Conservation (phyloP, 2,329 filamentous ascomycete genomes). For the Diaporthe citri region DNA sequence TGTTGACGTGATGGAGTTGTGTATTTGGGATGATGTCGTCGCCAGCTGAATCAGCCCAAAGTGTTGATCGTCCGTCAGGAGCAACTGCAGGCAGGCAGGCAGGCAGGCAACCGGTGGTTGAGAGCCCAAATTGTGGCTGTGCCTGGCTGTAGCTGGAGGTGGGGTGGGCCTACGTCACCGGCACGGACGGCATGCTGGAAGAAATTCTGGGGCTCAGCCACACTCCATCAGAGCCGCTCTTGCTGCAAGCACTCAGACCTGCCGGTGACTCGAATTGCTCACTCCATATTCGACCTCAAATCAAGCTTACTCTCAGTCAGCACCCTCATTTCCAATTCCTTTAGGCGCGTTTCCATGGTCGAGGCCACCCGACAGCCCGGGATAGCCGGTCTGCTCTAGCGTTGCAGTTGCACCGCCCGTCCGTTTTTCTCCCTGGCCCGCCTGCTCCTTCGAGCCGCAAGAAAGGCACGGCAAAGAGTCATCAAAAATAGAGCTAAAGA, state of each 20-base stretch:
- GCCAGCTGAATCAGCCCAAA: constrained; percentile 1
- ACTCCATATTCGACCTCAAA: not conserved
- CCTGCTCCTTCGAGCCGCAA: not conserved
- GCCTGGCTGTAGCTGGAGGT: not conserved
- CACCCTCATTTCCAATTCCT: not conserved
- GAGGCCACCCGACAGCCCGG: not conserved
- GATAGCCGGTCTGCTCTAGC: not conserved
- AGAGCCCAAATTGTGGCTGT: constrained; percentile 24
- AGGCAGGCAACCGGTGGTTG: not conserved
- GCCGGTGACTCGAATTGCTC: constrained; percentile 14
- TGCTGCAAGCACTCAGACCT: constrained; percentile 9
- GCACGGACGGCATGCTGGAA: not conserved
- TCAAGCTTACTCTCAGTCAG: not conserved
- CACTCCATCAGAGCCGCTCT: not conserved
- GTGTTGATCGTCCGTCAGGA: constrained; percentile 25
- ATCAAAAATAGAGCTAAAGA: not conserved
- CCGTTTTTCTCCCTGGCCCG: not conserved
- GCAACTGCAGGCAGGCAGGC: not conserved
- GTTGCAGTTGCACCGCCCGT: not conserved
- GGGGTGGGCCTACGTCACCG: constrained; percentile 18
- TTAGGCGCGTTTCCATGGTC: not conserved
- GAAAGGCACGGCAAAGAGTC: constrained; percentile 25
- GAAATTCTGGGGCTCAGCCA: constrained; percentile 10
- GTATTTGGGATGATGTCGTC: constrained; percentile 13
- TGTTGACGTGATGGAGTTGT: constrained; percentile 7